phyloP scores from a whole-genome alignment of 2,329 filamentous ascomycete genomes.

The Ophiostoma sp. region DNA sequence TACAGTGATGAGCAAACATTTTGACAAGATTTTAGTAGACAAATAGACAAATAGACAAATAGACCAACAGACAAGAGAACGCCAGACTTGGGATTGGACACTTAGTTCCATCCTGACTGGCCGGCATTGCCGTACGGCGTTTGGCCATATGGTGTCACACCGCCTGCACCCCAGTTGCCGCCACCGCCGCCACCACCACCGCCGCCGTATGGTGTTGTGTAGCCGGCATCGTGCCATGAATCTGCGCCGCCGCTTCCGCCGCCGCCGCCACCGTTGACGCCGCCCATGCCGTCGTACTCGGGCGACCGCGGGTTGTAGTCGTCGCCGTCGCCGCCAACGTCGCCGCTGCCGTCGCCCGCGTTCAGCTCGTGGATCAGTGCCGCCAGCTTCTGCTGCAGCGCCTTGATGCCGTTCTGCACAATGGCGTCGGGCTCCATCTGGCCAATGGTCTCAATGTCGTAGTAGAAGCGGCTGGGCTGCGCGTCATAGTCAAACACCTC shows the following conservation, averaged over 20 bases:
- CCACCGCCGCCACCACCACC: conserved; percentile 53
- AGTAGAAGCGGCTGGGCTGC: conserved; percentile 79
- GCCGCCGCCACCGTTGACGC: conserved; percentile 32
- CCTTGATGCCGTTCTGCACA: conserved; percentile 79
- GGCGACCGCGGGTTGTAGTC: conserved; percentile 62
- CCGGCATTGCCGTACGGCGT: conserved; percentile 46
- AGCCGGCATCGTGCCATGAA: conserved; percentile 59
- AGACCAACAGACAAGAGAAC: neutral
- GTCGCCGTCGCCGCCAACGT: conserved; percentile 40
- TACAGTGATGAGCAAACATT: conserved; percentile 15
- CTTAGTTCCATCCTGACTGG: conserved; percentile 46
- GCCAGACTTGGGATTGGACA: too few species aligned
- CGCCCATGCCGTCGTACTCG: conserved; percentile 57
- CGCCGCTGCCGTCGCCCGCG: conserved; percentile 41
- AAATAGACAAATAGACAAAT: neutral
- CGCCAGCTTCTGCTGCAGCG: conserved; percentile 86
- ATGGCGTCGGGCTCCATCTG: conserved; percentile 85
- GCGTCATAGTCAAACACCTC: conserved; percentile 90
- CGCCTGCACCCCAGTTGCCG: conserved; percentile 60
- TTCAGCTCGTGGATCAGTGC: conserved; percentile 54
- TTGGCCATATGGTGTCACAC: conserved; percentile 43
- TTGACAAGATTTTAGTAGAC: neutral
- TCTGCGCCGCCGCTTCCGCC: conserved; percentile 36
- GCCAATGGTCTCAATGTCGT: conserved; percentile 85
- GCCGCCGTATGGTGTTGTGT: conserved; percentile 60